These are phyloP conservation scores for Geotrichum histeridarum DNA, from an alignment of 1,139 yeast species.

Conservation along the genomic window DNA sequence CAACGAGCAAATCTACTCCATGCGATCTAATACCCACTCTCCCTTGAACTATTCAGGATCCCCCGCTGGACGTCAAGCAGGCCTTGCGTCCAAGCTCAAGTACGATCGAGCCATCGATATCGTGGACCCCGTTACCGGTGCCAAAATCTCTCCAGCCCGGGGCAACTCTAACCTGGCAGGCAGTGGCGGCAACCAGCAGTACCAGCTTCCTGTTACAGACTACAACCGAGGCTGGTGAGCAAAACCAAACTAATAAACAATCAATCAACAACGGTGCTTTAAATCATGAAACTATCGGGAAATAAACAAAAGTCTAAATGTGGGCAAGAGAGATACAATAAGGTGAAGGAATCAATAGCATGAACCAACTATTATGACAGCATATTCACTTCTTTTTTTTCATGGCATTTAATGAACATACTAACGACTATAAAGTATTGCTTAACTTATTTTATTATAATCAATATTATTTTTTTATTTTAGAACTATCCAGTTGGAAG, in stretches of 20 bases:
- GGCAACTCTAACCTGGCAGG: conserved; percentile 43
- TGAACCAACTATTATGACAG: neutral
- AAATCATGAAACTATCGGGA: too few species aligned
- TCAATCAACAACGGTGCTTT: neutral
- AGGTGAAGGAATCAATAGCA: neutral
- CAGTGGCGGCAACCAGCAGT: conserved; percentile 6
- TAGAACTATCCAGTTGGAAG: too few species aligned
- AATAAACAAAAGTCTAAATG: neutral
- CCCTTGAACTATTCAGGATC: conserved; percentile 11
- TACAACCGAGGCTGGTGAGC: conserved; percentile 7
- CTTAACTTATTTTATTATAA: neutral
- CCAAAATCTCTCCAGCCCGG: conserved; percentile 41
- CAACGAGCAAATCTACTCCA: conserved; percentile 13
- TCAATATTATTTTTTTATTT: neutral
- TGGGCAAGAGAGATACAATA: neutral
- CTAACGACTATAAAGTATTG: neutral
- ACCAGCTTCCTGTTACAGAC: neutral
- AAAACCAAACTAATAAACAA: neutral
- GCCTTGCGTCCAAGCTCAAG: conserved; percentile 4
- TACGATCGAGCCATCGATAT: conserved; percentile 54
- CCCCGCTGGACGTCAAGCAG: conserved; percentile 9
- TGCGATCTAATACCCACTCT: conserved; percentile 7
- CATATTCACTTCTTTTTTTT: neutral
- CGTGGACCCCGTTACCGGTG: conserved; percentile 64
- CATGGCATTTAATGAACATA: conserved; percentile 9